These are phyloP conservation scores for Mycena amicta DNA, from an alignment of 768 basidiomycete genomes.

Conservation along the genomic window DNA sequence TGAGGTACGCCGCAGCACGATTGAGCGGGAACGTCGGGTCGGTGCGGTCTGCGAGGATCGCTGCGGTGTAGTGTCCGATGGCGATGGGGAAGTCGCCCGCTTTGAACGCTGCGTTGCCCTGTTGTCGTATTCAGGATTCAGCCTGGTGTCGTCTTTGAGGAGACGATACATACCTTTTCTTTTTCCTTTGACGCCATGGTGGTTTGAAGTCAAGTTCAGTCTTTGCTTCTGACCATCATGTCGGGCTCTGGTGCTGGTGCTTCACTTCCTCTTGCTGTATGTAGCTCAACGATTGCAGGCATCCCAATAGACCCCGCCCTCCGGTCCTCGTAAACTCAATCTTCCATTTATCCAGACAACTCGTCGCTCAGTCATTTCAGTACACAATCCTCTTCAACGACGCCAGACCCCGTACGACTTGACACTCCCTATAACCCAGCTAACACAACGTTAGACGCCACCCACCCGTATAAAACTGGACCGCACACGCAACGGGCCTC, in stretches of 20 bases:
- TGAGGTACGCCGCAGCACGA: constrained; percentile 89
- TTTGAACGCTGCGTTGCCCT: constrained; percentile 92
- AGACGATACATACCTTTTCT: constrained; percentile 23
- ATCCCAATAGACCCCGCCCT: constrained; percentile 22
- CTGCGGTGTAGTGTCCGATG: constrained; percentile 84
- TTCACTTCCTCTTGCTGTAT: neutral
- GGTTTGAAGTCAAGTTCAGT: neutral
- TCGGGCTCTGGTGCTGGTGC: neutral
- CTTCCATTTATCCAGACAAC: no score
- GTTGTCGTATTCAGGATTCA: constrained; percentile 7
- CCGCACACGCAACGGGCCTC: constrained; percentile 76
- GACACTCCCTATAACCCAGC: constrained; percentile 34
- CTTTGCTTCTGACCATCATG: neutral
- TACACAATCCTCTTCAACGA: constrained; percentile 7
- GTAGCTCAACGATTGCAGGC: constrained; percentile 2
- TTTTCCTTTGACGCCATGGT: constrained; percentile 36
- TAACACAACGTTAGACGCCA: constrained; percentile 44
- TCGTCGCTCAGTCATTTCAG: constrained; percentile 7
- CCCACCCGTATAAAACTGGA: constrained; percentile 69
- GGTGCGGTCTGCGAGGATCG: constrained; percentile 66
- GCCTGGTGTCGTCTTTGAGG: neutral
- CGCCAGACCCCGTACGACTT: neutral
- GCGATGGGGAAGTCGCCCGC: constrained; percentile 75
- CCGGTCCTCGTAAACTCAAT: constrained; percentile 5
- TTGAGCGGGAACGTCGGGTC: constrained; percentile 86